phyloP scores from a whole-genome alignment of 2,329 filamentous ascomycete genomes.

The Fusarium tuaranense region DNA sequence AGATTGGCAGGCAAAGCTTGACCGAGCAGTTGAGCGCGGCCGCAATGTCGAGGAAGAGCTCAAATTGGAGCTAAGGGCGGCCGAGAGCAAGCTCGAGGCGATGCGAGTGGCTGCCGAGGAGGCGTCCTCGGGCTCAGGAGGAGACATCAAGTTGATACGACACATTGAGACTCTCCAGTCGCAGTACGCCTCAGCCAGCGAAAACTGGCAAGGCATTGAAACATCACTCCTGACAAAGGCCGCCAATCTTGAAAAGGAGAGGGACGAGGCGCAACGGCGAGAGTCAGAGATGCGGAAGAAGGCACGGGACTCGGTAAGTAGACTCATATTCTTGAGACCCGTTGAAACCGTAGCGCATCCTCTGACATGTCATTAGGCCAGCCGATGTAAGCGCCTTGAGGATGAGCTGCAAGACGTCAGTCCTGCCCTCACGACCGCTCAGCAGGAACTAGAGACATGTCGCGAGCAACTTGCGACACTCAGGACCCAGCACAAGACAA shows the following conservation, averaged over 20 bases:
- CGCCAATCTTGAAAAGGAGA: constrained; percentile 85
- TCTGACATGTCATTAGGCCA: constrained; percentile 62
- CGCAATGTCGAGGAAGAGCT: constrained; percentile 79
- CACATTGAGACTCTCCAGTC: constrained; percentile 97
- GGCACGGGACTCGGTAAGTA: constrained; percentile 82
- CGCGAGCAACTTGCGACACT: constrained; percentile 71
- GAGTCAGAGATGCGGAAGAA: constrained; percentile 92
- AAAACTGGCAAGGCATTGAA: constrained; percentile 98
- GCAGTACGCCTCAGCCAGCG: constrained; percentile 92
- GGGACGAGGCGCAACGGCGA: constrained; percentile 84
- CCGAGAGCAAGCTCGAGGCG: constrained; percentile 91
- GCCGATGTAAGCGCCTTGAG: constrained; percentile 74
- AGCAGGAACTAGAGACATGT: constrained; percentile 72
- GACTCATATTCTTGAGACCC: not conserved
- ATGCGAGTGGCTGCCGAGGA: constrained; percentile 90
- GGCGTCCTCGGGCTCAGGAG: constrained; percentile 82
- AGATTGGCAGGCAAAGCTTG: constrained; percentile 78
- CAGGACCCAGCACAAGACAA: constrained; percentile 72
- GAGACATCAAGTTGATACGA: constrained; percentile 88
- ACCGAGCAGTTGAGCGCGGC: constrained; percentile 77
- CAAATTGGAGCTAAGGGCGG: constrained; percentile 78
- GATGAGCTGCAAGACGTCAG: constrained; percentile 83
- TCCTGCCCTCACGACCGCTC: constrained; percentile 71
- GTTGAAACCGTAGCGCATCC: not conserved
- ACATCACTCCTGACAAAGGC: constrained; percentile 83